Conservation (phyloP, 495 filamentous ascomycete genomes). For the Penicillium macrosclerotiorum region DNA sequence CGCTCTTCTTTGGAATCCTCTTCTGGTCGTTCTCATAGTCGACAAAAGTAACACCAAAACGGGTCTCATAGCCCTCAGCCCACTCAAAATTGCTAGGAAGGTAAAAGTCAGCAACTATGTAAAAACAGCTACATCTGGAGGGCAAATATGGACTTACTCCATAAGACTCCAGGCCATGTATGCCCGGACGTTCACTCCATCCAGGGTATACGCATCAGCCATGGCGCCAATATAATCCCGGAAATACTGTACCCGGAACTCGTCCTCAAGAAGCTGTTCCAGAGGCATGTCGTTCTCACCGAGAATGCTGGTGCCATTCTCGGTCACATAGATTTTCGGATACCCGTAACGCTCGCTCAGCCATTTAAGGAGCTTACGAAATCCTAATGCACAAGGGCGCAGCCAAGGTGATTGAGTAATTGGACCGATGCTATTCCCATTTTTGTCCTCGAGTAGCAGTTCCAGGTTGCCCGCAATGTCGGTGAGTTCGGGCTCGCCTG, state of each 20-base stretch:
- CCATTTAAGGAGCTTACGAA: conserved; percentile 75
- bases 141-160: conserved; percentile 51
- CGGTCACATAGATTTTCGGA: conserved; percentile 77
- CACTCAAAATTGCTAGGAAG: conserved; percentile 52
- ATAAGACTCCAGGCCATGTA: conserved; percentile 83
- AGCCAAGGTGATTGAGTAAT: conserved; percentile 77
- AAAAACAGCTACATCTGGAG: no score
- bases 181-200: conserved; percentile 67
- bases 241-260: conserved; percentile 75
- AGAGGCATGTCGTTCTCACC: conserved; percentile 72
- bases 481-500: conserved; percentile 51
- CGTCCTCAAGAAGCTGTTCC: conserved; percentile 68
- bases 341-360: conserved; percentile 70
- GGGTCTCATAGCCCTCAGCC: conserved; percentile 81
- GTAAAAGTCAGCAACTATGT: conserved; percentile 16
- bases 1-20: conserved; percentile 76
- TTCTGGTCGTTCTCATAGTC: conserved; percentile 74
- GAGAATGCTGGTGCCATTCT: conserved; percentile 76
- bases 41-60: conserved; percentile 76
- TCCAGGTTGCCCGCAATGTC: conserved; percentile 73
- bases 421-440: conserved; percentile 65
- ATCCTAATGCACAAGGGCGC: conserved; percentile 66
- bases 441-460: conserved; percentile 64
- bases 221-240: conserved; percentile 68
- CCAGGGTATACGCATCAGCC: conserved; percentile 62